Percentiles rank a stretch among this genome's conserved stretches.
These are phyloP conservation scores for Starmerella geochares DNA, from an alignment of 805 yeast genomes.

Conservation along the genomic window DNA sequence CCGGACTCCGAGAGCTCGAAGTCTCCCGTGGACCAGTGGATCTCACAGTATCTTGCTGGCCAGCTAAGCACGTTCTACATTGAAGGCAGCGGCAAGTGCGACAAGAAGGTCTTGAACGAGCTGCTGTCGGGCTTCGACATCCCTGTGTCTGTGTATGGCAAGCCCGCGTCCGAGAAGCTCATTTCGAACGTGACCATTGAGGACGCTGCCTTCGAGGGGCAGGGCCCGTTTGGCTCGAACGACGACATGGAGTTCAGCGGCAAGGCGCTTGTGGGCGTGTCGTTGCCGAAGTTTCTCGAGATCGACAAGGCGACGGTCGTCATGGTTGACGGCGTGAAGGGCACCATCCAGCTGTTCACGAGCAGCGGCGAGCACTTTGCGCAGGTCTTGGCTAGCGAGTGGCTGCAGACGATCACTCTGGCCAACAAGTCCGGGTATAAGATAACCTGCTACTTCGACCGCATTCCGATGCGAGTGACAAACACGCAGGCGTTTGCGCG, in stretches of 20 bases:
- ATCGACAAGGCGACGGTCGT: constrained; percentile 26
- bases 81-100: constrained; percentile 20
- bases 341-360: constrained; percentile 36
- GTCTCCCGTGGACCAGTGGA: constrained; percentile 28
- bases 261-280: constrained; percentile 24
- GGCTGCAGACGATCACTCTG: constrained; percentile 37
- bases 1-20: constrained; percentile 6
- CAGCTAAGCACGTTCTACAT: constrained; percentile 20
- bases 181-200: constrained; percentile 26
- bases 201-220: constrained; percentile 21
- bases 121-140: constrained; percentile 16
- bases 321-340: constrained; percentile 35
- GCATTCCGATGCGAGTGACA: constrained; percentile 37
- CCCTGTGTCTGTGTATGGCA: constrained; percentile 25
- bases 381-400: constrained; percentile 35
- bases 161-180: constrained; percentile 25
- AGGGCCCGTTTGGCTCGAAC: constrained; percentile 8
- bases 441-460: constrained; percentile 36
- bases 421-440: constrained; percentile 28
- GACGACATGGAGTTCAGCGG: constrained; percentile 24
- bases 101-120: constrained; percentile 13
- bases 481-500: constrained; percentile 36
- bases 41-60: constrained; percentile 27
- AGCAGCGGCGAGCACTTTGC: constrained; percentile 35
- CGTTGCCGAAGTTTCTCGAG: constrained; percentile 24